Conservation (phyloP, 2,329 filamentous ascomycete species). For the Tolypocladium nubicola region DNA sequence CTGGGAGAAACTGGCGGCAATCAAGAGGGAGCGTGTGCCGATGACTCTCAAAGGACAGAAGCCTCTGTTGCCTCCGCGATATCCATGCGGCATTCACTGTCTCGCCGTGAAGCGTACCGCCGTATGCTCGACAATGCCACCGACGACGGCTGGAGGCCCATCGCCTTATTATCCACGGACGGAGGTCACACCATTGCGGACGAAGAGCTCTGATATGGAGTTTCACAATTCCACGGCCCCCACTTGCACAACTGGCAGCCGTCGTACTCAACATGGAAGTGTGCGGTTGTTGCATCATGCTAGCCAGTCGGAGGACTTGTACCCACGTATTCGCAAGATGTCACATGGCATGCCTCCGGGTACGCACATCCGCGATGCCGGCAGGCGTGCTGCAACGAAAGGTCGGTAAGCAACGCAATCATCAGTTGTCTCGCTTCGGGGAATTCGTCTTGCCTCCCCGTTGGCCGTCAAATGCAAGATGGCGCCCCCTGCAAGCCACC, state of each 20-base stretch:
- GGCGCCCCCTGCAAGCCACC: not conserved
- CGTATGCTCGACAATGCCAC: slow-evolving; percentile 18
- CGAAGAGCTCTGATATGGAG: slow-evolving; percentile 17
- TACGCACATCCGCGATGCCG: not conserved
- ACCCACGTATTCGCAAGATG: not conserved
- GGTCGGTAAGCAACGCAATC: not conserved
- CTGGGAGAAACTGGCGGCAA: slow-evolving; percentile 1
- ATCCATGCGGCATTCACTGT: slow-evolving; percentile 10
- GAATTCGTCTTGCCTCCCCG: not conserved
- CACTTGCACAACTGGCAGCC: too few species aligned
- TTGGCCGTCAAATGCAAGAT: not conserved
- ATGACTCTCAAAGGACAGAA: slow-evolving; percentile 4
- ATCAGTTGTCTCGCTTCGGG: not conserved
- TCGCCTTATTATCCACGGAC: slow-evolving; percentile 23
- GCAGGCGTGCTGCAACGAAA: not conserved
- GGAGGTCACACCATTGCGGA: slow-evolving; percentile 20
- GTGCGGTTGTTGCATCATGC: not conserved
- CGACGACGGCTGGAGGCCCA: slow-evolving; percentile 17
- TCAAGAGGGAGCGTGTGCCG: not conserved
- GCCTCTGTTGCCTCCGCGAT: slow-evolving; percentile 7
- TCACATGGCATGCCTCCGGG: not conserved
- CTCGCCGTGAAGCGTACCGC: slow-evolving; percentile 20
- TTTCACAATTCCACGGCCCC: too few species aligned
- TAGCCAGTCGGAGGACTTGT: not conserved
- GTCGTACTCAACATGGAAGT: too few species aligned